Conservation (phyloP, 2,329 filamentous ascomycete species). For the Sarocladium oryzae region DNA sequence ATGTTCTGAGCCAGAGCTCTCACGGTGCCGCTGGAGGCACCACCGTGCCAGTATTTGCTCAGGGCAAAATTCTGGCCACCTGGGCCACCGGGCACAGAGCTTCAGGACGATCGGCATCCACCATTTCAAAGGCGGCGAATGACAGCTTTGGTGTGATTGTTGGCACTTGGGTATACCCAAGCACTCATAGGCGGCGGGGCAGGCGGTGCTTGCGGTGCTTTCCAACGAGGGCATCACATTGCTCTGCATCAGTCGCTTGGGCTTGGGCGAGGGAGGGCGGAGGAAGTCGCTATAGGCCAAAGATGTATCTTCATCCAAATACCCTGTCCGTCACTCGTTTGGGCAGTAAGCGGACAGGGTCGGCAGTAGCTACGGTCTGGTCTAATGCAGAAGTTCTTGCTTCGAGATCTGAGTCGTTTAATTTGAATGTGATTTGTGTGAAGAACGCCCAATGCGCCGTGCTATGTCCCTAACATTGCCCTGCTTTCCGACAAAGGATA, state of each 20-base stretch:
- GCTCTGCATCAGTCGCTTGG: background rate
- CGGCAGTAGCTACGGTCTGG: background rate
- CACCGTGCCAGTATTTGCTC: background rate
- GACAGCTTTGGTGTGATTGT: constrained; percentile 9
- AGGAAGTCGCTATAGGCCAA: background rate
- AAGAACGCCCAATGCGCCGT: constrained; percentile 4
- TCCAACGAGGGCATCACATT: background rate
- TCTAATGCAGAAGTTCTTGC: constrained; percentile 2
- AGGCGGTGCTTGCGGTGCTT: background rate
- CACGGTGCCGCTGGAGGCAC: constrained; percentile 1
- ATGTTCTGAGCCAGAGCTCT: constrained; percentile 8
- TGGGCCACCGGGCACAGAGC: constrained; percentile 15
- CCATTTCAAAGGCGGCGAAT: constrained; percentile 11
- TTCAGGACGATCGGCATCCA: constrained; percentile 22
- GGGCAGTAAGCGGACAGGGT: background rate
- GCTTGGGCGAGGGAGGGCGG: background rate
- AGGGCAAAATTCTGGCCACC: background rate
- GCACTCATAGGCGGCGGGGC: background rate
- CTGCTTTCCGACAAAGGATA: background rate
- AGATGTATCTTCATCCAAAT: background rate
- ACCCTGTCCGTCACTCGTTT: constrained; percentile 1
- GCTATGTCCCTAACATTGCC: constrained; percentile 6
- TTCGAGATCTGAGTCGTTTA: background rate
- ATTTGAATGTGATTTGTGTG: background rate
- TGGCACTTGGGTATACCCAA: background rate